These are phyloP conservation scores for Penicillium sp. DNA, from an alignment of 2,329 filamentous ascomycete species.

Conservation along the genomic window DNA sequence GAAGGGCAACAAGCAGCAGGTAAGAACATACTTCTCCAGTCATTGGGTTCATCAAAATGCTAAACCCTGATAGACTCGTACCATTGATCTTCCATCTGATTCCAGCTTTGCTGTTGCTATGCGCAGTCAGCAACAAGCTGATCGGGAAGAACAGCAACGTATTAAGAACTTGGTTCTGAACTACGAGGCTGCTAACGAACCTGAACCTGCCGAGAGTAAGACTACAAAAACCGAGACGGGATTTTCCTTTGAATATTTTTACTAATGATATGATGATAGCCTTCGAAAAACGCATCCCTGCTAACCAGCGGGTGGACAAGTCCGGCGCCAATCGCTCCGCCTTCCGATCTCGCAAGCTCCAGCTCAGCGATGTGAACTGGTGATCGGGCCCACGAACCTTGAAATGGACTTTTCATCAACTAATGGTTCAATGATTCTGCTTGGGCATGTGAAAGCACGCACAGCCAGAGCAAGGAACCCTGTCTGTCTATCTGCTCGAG, in stretches of 20 bases:
- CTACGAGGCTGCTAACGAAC: conserved; percentile 84
- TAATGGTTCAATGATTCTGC: not conserved
- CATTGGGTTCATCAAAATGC: not conserved
- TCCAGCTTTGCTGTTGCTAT: conserved; percentile 95
- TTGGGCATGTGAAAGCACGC: not conserved
- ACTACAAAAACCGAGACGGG: conserved; percentile 36
- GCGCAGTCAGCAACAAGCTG: conserved; percentile 92
- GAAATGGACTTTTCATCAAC: not conserved
- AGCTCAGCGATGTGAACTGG: conserved; percentile 98
- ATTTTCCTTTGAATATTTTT: conserved; percentile 20
- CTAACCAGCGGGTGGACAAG: conserved; percentile 55
- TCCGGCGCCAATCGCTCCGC: conserved; percentile 67
- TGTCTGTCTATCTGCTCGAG: not conserved
- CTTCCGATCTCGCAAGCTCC: conserved; percentile 84
- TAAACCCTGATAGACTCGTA: conserved; percentile 67
- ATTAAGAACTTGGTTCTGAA: conserved; percentile 98
- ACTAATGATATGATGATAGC: conserved; percentile 22
- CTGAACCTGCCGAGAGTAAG: conserved; percentile 78
- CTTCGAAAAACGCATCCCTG: conserved; percentile 46
- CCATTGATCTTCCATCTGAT: conserved; percentile 81
- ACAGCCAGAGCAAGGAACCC: not conserved
- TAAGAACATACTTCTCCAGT: conserved; percentile 38
- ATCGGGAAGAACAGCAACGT: conserved; percentile 93
- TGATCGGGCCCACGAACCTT: conserved; percentile 53
- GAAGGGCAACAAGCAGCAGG: conserved; percentile 92